Conservation (phyloP, 2,329 filamentous ascomycete genomes). For the Amauroascus niger region DNA sequence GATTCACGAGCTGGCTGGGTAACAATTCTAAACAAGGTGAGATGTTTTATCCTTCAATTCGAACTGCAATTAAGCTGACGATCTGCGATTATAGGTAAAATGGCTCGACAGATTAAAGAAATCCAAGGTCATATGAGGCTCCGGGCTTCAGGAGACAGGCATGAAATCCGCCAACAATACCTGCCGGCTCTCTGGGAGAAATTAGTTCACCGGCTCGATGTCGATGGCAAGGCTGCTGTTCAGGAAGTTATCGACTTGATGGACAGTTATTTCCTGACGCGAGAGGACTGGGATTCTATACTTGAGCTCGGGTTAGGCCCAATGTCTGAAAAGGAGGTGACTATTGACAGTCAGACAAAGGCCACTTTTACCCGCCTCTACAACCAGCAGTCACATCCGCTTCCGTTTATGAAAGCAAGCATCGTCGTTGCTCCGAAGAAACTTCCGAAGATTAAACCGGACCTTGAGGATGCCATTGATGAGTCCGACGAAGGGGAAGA, state of each 20-base stretch:
- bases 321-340: conserved; percentile 64
- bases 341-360: conserved; percentile 78
- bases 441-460: conserved; percentile 64
- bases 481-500: conserved; percentile 73
- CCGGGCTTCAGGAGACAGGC: conserved; percentile 76
- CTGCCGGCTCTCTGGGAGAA: conserved; percentile 78
- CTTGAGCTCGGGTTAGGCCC: conserved; percentile 81
- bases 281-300: conserved; percentile 89
- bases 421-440: conserved; percentile 64
- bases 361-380: conserved; percentile 84
- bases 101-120: conserved; percentile 76
- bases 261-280: conserved; percentile 93
- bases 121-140: conserved; percentile 97
- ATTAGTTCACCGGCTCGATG: conserved; percentile 62
- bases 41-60: conserved; percentile 12
- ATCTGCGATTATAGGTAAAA: conserved; percentile 38
- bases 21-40: conserved; percentile 83
- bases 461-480: conserved; percentile 92
- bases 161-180: conserved; percentile 92
- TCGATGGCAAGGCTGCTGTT: conserved; percentile 72
- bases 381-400: conserved; percentile 72
- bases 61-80: conserved; percentile 16
- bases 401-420: conserved; percentile 93
- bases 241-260: conserved; percentile 82
- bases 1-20: conserved; percentile 86